Evolutionary conservation across 495 filamentous ascomycete genomes (phyloP), one percentile per base, ranked within the genome.

Genomic region (Penicillium parvum): DNA sequence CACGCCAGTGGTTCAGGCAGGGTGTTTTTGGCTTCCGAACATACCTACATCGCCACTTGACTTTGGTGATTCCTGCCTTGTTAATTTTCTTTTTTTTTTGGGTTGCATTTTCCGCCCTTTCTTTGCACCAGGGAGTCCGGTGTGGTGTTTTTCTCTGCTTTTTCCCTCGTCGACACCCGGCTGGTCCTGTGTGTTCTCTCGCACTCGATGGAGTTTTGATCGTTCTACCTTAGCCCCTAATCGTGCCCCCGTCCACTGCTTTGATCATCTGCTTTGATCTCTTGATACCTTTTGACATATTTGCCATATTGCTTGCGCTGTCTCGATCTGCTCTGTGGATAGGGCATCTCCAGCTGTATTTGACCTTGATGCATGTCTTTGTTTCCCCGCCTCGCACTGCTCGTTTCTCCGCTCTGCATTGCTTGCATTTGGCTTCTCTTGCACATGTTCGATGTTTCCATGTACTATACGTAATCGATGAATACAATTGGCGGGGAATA

Each of bases 171-270:
- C 64, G 57, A 68, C 69, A 71, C 68, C 65, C 55, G 69, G 69
- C 69, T 73, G 69, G 69, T 69, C 69, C 69, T 73, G 69, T 64
- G 69, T 73, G 69, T 68, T 71, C 57, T 68, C 54, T 66, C 55
- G 67, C 67, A 68, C 67, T 67, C 54, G 58, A 60, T 63, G 67
- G 67, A 64, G 65, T 71, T 71, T 51, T 40, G 34, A 42, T 45
- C 41, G 32, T 37, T 41, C 40, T 45, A 36, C 29, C 23, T 57
- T 60, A 60, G 49, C 57, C 50, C 56, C 57, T 62, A 62, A 61
- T 61, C 30, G 48, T 55, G 50, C 53, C 57, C 55, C 51, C 45
- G 50, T 60, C 59, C 47, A 47, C 53, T 43, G 43, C 42, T 42
- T 41, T 53, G 25, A 27, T 27, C 38, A 30, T 32, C 28, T 21